Base-by-base conservation (phyloP, 2,329 filamentous ascomycete genomes). In the Hypoxylon sp. region DNA sequence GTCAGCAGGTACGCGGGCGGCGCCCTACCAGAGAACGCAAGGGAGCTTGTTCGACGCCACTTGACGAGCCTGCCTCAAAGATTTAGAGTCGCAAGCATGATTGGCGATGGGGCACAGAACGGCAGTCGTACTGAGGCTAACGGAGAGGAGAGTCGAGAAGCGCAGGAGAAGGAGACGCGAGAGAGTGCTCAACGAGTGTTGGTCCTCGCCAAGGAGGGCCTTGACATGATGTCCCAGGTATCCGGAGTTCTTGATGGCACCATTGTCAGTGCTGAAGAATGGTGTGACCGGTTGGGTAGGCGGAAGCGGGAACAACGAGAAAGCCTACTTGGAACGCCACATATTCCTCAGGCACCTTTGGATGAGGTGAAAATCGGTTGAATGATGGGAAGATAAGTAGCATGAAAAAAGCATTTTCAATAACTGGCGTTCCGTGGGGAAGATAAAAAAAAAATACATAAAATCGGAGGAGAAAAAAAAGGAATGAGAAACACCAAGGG, bases 151-250 rank as follows among this genome's bases (percentile, higher is more conserved):
- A 78, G 81, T 48, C 78, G 75, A 51, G 81, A 83, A 52, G 72
- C 71, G n/a, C 79, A 78, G 26, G 83, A 85, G 59, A 78, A 79
- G 59, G 81, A 83, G 50, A 80, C 83, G 11, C 80, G 81, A 1
- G 86, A 90, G 26, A 85, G 85, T 56, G 94, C 93, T 0, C 91
- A 94, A 73, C 87, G 92, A 44, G 94, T 97, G 62, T 83, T 98
- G 11, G 89, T 96, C 1, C 88, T 98, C 56, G 95, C 95, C 5
- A 92, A 92, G 75, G 95, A 98, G 78, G 94, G 94, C 0, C 84
- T 98, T 13, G 94, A 98, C 73, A 97, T 98, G 91, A 94, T 98
- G 86, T 88, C 90, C 0, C 94, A 98, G 78, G 94, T 99, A 54
- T 96, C 91, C 44, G 90, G 91, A 4, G 93, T 98, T 1, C 87